A percentile compares a stretch with the other conserved stretches of the same genome.
Conservation (phyloP, 352 stramenopile genomes). For the Phytopythium delawarense region DNA sequence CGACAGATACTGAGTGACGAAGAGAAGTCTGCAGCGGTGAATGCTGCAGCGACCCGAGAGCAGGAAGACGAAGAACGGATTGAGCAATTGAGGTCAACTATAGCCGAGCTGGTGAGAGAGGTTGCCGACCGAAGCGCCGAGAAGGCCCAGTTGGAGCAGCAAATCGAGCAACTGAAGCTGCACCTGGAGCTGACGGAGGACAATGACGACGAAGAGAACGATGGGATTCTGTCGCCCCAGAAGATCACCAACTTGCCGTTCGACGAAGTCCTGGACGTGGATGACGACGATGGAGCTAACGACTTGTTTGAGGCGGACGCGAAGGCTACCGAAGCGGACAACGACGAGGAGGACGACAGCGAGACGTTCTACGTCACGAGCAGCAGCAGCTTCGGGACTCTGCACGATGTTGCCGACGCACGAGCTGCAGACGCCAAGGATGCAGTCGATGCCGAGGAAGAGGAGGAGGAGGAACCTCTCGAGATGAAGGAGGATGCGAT, state of each 20-base stretch:
- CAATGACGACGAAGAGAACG: slow-evolving; percentile 8
- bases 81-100: slow-evolving; percentile 16
- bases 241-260: slow-evolving; percentile 14
- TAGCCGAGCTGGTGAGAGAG: slow-evolving; percentile 27
- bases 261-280: slow-evolving; percentile 11
- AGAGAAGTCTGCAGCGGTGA: neutral
- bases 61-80: slow-evolving; percentile 14
- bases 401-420: slow-evolving; percentile 12
- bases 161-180: slow-evolving; percentile 60
- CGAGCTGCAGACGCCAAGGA: slow-evolving; percentile 14
- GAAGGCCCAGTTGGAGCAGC: slow-evolving; percentile 43
- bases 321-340: slow-evolving; percentile 4
- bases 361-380: slow-evolving; percentile 8
- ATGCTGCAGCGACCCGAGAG: neutral
- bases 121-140: slow-evolving; percentile 33
- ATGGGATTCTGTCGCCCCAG: slow-evolving; percentile 9
- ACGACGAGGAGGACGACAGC: slow-evolving; percentile 12
- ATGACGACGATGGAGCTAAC: slow-evolving; percentile 13
- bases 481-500: slow-evolving; percentile 43
- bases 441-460: slow-evolving; percentile 17
- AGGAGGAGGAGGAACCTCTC: slow-evolving; percentile 19
- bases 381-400: slow-evolving; percentile 2
- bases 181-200: slow-evolving; percentile 52
- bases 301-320: slow-evolving; percentile 8
- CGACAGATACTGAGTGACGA: neutral